Conservation (phyloP, 1,139 yeast species). For the Yamadazyma oceani region DNA sequence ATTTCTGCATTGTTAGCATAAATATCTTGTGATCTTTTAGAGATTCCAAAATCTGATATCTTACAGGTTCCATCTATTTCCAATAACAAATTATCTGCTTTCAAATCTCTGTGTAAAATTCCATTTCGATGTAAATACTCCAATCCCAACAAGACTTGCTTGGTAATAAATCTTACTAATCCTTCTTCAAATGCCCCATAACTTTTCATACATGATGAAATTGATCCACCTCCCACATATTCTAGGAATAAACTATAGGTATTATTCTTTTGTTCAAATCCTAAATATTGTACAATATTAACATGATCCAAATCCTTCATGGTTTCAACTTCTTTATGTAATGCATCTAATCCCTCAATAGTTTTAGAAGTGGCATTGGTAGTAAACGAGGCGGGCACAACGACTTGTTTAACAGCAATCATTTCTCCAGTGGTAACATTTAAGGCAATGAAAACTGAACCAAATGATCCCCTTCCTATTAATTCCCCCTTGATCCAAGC, state of each 20-base stretch:
- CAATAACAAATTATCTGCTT: conserved; percentile 87
- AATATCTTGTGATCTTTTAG: conserved; percentile 82
- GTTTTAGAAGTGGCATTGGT: conserved; percentile 16
- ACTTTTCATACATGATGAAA: conserved; percentile 79
- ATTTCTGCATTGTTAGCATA: conserved; percentile 90
- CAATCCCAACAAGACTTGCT: conserved; percentile 81
- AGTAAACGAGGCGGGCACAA: conserved; percentile 32
- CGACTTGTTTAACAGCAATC: conserved; percentile 97
- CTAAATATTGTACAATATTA: conserved; percentile 93
- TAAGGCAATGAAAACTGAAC: conserved; percentile 89
- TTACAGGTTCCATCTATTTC: conserved; percentile 95
- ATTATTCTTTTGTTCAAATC: conserved; percentile 77
- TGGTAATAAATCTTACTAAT: conserved; percentile 68
- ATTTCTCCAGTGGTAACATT: conserved; percentile 97
- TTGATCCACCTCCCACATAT: conserved; percentile 97
- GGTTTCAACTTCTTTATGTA: conserved; percentile 89
- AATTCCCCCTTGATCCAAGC: conserved; percentile 98
- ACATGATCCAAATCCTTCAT: conserved; percentile 92
- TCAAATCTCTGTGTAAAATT: conserved; percentile 90
- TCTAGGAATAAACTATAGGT: conserved; percentile 86
- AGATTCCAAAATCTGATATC: conserved; percentile 95
- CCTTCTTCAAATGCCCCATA: conserved; percentile 85
- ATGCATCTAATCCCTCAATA: conserved; percentile 71
- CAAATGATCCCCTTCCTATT: conserved; percentile 96
- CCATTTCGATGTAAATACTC: conserved; percentile 85